These are phyloP conservation scores for Nakazawaea ernobii DNA, from an alignment of 805 yeast genomes.

Conservation along the genomic window DNA sequence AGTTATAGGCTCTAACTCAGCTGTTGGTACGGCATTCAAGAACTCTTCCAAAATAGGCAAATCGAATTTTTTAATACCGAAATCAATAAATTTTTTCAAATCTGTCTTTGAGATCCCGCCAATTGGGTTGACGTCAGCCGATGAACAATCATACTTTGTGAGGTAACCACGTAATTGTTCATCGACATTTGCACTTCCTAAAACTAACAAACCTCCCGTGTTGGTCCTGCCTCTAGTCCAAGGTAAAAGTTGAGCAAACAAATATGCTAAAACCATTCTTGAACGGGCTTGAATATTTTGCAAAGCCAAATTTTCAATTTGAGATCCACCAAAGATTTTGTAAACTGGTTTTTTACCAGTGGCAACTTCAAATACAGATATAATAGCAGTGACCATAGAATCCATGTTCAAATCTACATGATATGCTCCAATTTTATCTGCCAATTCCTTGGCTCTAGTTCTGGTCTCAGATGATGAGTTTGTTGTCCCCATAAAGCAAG, in stretches of 20 bases:
- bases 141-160: constrained; percentile 95
- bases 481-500: constrained; percentile 93
- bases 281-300: constrained; percentile 96
- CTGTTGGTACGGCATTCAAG: constrained; percentile 91
- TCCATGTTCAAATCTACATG: constrained; percentile 95
- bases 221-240: constrained; percentile 77
- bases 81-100: constrained; percentile 75
- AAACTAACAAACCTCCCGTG: constrained; percentile 77
- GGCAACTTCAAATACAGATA: constrained; percentile 74
- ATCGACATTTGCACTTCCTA: constrained; percentile 97
- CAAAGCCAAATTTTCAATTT: constrained; percentile 85
- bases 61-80: constrained; percentile 64
- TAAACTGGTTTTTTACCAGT: constrained; percentile 88
- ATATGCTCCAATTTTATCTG: constrained; percentile 74
- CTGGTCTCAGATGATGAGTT: constrained; percentile 90
- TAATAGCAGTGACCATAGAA: constrained; percentile 65
- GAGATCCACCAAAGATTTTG: constrained; percentile 90
- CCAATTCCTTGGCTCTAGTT: constrained; percentile 69
- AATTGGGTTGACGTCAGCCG: constrained; percentile 96
- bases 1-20: constrained; percentile 96
- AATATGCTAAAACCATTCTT: constrained; percentile 89
- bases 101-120: constrained; percentile 98
- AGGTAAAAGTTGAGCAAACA: constrained; percentile 91
- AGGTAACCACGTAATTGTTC: constrained; percentile 93
- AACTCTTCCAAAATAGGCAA: constrained; percentile 76